Evolutionary conservation across 176 grass and related monocot genomes (phyloP).

Genomic region (Aegilops tauschii): DNA sequence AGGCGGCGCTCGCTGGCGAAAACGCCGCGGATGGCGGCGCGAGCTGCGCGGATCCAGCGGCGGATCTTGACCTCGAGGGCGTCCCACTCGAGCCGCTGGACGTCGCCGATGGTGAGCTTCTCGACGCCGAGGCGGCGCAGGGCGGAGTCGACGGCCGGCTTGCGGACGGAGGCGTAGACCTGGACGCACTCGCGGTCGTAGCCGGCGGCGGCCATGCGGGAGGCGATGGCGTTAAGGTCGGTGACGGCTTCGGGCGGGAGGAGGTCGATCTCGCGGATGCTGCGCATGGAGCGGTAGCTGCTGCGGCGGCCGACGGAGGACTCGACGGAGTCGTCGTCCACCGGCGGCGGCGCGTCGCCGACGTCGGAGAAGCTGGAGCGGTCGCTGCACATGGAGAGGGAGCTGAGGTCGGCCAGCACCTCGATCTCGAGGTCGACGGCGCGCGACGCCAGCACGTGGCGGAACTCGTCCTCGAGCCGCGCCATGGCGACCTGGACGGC

Average conservation of each 20-base stretch:
- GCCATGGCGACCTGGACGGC: slow-evolving; percentile 64
- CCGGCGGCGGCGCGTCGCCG: not conserved
- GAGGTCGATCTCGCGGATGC: slow-evolving; percentile 91
- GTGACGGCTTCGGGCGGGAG: slow-evolving; percentile 64
- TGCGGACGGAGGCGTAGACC: slow-evolving; percentile 83
- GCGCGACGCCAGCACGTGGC: slow-evolving; percentile 49
- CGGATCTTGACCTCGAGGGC: slow-evolving; percentile 71
- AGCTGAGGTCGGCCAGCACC: slow-evolving; percentile 47
- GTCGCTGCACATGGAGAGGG: slow-evolving; percentile 38
- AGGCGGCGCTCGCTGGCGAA: slow-evolving; percentile 87
- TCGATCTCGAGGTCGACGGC: slow-evolving; percentile 61
- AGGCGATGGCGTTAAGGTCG: slow-evolving; percentile 68
- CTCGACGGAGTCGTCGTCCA: not conserved
- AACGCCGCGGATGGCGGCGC: slow-evolving; percentile 55
- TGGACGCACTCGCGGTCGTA: slow-evolving; percentile 94
- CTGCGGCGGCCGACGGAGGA: slow-evolving; percentile 51
- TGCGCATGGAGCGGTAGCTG: slow-evolving; percentile 59
- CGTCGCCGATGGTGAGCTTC: slow-evolving; percentile 91
- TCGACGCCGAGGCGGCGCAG: slow-evolving; percentile 82
- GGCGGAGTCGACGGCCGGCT: slow-evolving; percentile 66
- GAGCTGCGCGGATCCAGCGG: slow-evolving; percentile 83
- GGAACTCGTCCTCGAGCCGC: slow-evolving; percentile 81
- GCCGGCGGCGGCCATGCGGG: slow-evolving; percentile 61
- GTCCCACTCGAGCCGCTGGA: slow-evolving; percentile 82
- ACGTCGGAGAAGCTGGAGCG: slow-evolving; percentile 15